Evolutionary conservation across 2,329 filamentous ascomycete genomes (phyloP), one percentile per base, ranked within the genome.

Genomic region (Rhynchosporium agropyri): DNA sequence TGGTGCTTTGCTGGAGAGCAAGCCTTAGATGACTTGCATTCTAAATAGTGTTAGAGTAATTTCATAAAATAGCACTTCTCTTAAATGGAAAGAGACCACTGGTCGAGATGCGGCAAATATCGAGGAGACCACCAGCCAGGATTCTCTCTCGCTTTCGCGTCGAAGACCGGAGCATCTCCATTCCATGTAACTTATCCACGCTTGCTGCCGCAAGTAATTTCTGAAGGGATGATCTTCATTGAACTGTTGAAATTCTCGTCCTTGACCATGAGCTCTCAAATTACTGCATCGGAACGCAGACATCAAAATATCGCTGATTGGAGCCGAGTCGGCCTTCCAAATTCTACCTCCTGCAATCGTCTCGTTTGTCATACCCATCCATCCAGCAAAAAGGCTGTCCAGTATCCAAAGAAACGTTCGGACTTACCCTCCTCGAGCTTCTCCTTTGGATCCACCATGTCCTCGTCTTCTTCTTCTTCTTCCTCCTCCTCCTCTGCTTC

Each of bases 1-100:
- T 99, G 95, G 84, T 98, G 94, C 88, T 98, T 99, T 76, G 86
- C 85, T 64, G 89, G 88, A 66, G 89, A 84, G 81, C 95, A 99
- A 79, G 90, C 83, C 78, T 89, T 84, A 69, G 92, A 92, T 78
- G 94, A 87, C 79, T 86, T 86, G 86, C 95, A 99, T 76, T 97
- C 95, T 98, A 79, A 71, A 72, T 43, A 58, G 46, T 26, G 40
- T 70, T 65, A 72, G 61, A 42, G 15, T 38, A 1, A 12, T 12
- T n/a, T n/a, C 31, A 26, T 15, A 40, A 40, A 20, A 38, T 26
- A 29, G 3, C 3, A 49, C 6, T 31, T 13, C 5, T 49, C 9
- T 29, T 12, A 15, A 5, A 29, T 3, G 9, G 3, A 49, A 31
- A 3, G 13, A 29, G 7, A 29, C 26, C 46, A 20, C n/a, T 3